Base-by-base conservation (phyloP, 495 filamentous ascomycete genomes). In the Massariosphaeria phaeospora region DNA sequence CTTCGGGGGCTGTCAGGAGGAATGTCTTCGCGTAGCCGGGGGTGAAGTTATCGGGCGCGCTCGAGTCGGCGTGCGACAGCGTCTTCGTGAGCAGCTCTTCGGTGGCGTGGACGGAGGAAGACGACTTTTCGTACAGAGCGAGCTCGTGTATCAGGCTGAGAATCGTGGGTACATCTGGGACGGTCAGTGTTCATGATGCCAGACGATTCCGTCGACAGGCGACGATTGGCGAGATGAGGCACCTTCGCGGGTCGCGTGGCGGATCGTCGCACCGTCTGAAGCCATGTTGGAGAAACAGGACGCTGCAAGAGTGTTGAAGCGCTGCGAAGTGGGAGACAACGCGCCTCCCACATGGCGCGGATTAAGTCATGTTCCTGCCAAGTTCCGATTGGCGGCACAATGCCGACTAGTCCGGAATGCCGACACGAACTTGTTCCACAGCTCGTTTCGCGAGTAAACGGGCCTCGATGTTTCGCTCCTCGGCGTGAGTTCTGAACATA, bases 61-160 rank as follows among this genome's bases (percentile, higher is more conserved):
- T 33, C 17, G 25, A n/a, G 43, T 26, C 9, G 25, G 80, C 79
- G 69, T 93, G 90, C 35, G 88, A 86, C 67, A 98, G 84, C 34
- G 89, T 96, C 15, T 73, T 69, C 12, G 78, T 72, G 35, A 98
- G 86, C 24, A 79, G 79, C 17, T 76, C 73, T 34, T 85, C 77
- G 54, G 89, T 97, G 7, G 93, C 91, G 60, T 86, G 75, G 55
- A 95, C 90, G 51, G 79, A 74, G 65, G 84, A 73, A 15, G 83
- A 74, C 73, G 84, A 81, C 20, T 84, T 73, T 70, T 96, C 89
- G 72, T 95, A 96, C 62, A 82, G 78, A 57, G 93, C 91, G 4
- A 97, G 82, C 63, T 93, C 91, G 49, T 81, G 80, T 71, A 98
- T 94, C 61, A 96, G 73, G 54, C 81, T 68, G 55, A 95, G 81